Conservation (phyloP, 2,329 filamentous ascomycete genomes). For the Fusarium chlamydosporum region DNA sequence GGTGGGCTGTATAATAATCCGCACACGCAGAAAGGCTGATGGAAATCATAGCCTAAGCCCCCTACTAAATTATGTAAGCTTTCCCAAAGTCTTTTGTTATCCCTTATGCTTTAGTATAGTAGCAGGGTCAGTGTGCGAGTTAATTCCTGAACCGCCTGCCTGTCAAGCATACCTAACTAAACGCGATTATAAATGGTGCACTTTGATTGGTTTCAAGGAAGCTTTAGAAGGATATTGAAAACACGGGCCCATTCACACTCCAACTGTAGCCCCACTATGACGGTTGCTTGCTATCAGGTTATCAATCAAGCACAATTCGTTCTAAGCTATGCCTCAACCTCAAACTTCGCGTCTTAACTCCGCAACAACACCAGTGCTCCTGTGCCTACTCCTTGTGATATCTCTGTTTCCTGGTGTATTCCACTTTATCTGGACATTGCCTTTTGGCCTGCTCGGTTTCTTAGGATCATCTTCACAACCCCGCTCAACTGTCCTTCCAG, state of each 20-base stretch:
- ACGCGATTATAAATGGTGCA: conserved; percentile 42
- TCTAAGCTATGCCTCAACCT: conserved; percentile 60
- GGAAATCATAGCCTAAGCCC: no score
- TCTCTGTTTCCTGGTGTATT: conserved; percentile 68
- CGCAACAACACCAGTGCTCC: conserved; percentile 59
- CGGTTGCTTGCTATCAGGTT: conserved; percentile 22
- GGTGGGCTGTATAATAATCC: no score
- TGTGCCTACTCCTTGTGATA: conserved; percentile 65
- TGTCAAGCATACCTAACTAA: background rate
- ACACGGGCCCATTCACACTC: conserved; percentile 22
- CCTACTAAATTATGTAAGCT: no score
- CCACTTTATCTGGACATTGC: conserved; percentile 66
- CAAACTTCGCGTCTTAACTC: conserved; percentile 57
- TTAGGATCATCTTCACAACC: conserved; percentile 49
- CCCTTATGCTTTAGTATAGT: no score
- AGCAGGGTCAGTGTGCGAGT: no score
- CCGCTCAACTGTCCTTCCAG: conserved; percentile 52
- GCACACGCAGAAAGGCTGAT: no score
- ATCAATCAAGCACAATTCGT: conserved; percentile 34
- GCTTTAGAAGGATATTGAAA: conserved; percentile 22
- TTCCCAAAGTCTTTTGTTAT: no score
- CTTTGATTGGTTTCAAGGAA: conserved; percentile 34
- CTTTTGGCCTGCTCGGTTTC: conserved; percentile 59
- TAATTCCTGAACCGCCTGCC: no score
- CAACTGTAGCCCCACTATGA: conserved; percentile 52